Base-by-base conservation (phyloP, 1,284 basidiomycete genomes). In the Serendipita sp. region DNA sequence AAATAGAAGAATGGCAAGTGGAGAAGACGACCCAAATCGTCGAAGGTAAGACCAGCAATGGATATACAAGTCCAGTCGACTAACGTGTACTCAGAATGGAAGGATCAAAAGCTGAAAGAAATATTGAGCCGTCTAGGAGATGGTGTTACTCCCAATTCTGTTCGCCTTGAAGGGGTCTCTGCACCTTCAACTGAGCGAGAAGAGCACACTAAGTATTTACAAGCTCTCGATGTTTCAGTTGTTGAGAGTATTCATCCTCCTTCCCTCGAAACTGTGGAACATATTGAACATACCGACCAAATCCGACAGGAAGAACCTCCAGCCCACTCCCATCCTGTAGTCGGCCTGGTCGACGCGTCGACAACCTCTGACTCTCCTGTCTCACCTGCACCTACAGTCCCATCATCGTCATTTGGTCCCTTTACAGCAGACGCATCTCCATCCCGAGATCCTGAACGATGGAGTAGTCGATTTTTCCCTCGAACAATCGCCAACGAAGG, bases 91-190 rank as follows among this genome's bases (percentile, higher is more conserved):
- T 49, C n/a, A 58, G 53, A 34, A 30, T 58, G 53, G 53, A 58
- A 58, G 32, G 53, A 58, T 10, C 53, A 58, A 34, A 58, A 58
- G 53, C 26, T 58, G 26, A 58, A 58, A 26, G 53, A 30, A n/a
- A 58, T 58, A 12, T 4, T 10, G 53, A n/a, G 32, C 32, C 26
- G 34, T 8, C 53, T 58, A 35, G 53, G 34, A 10, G 53, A 35
- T 32, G 32, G 12, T 32, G 53, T 32, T 12, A 58, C 53, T n/a
- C 53, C 53, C n/a, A 8, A 12, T 8, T n/a, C 32, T 6, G 45
- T 22, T 29, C 45, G 45, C 6, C n/a, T 8, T 49, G 45, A 29
- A 49, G 45, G n/a, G 5, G 38, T 6, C n/a, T 5, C 45, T 49
- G 45, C 8, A 22, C 17, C 17, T 29, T n/a, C 8, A 49, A 8